Evolutionary conservation across 495 filamentous ascomycete species (phyloP), one percentile per base, ranked within the genome.

Genomic region (Annulohypoxylon maeteangense): DNA sequence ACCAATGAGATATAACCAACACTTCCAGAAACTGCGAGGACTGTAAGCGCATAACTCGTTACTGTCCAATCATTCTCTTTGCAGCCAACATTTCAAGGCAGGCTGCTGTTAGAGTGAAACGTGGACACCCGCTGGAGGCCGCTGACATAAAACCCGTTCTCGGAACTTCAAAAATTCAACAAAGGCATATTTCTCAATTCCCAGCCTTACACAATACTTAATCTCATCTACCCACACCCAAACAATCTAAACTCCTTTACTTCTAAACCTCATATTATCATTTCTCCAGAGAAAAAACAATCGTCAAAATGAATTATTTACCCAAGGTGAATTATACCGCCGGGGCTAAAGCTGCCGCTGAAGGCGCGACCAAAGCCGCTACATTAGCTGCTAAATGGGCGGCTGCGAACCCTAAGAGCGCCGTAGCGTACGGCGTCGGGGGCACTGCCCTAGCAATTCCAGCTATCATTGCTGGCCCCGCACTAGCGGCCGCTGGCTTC

Each of bases 401-500:
- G 0, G 34, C 34, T 7, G 38, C 38, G 25, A 72, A 72, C 23
- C 70, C 65, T 7, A 23, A 18, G 1, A 55, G 14, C 1, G 12
- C 64, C 4, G 34, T 47, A 25, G 6, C 29, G 3, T 51, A 25
- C 40, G 59, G n/a, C 7, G 3, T 29, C 4, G 58, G 51, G 7
- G 69, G 69, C 7, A 0, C 48, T 16, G 60, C 31, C 11, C 3
- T 65, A 14, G 20, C 44, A 2, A 65, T 32, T 0, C 70, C 70
- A 4, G 60, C 38, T 1, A 7, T 20, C 18, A 44, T 68, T 22
- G n/a, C 65, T 2, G 59, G 20, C 3, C 64, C 70, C 1, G 22
- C 14, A 22, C 16, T 72, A 27, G 64, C 32, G 6, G 10, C 6
- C 1, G n/a, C 25, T 1, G 70, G 70, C 11, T 72, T 72, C 12